Evolutionary conservation across 257 asterid genomes (phyloP), one percentile per base, ranked within the genome.

Genomic region (Nicotiana tabacum): DNA sequence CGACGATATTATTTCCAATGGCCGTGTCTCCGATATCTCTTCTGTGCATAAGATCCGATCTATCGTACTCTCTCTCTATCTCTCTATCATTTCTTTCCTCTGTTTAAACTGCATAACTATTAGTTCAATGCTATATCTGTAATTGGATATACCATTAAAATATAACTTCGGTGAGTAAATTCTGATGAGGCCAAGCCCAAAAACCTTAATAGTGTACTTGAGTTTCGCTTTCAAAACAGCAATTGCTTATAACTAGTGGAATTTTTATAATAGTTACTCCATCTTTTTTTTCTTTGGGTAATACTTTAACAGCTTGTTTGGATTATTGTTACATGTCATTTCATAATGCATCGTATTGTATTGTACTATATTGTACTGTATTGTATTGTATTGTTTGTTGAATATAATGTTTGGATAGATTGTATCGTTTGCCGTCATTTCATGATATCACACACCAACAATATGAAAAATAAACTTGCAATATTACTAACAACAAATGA

Each of bases 41-140:
- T 82, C 92, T 79, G 98, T 91, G 37, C 89, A 89, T 90, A 91
- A 84, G 89, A 96, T 96, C 89, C 94, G 98, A 65, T 94, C 98
- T 83, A 93, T 94, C 83, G 99, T 96, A 88, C 65, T 87, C 72
- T n/a, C 84, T 82, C 27, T n/a, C 27, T 35, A 35, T n/a, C 39
- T 53, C 39, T 58, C 55, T 85, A 65, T 29, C 65, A 61, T 61
- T 6, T 69, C 9, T 39, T 10, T 39, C 11, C 4, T n/a, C 32
- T 68, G 30, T 68, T 35, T 68, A 53, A 69, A 69, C 58, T 70
- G 60, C 37, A 43, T 21, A 70, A 21, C 48, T 70, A 70, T 43
- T 70, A 43, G 6, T 46, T 10, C 35, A 43, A 11, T 43, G 21
- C 35, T 21, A 70, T 21, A 18, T 15, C 11, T 70, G 6, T 43